These are phyloP conservation scores for Hemisphaericaspora nanyangensis DNA, from an alignment of 805 yeast genomes.

Conservation along the genomic window DNA sequence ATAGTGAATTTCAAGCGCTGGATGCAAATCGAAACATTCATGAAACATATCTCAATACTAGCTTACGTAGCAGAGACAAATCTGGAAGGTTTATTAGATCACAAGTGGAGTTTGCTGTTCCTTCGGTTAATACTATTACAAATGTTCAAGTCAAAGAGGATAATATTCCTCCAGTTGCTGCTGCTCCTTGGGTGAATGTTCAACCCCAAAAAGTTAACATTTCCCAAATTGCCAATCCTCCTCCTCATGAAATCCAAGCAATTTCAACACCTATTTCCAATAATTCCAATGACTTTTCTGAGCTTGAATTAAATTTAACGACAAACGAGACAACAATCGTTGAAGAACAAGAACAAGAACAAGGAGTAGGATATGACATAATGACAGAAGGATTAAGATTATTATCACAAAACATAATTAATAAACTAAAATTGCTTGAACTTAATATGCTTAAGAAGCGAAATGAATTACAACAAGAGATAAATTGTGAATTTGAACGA, in stretches of 20 bases:
- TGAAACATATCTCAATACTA: too few relatives aligned
- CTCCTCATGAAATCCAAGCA: not conserved
- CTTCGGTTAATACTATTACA: too few relatives aligned
- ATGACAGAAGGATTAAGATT: slow-evolving; percentile 10
- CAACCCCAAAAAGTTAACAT: too few relatives aligned
- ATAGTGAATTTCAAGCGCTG: too few relatives aligned
- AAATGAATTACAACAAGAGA: slow-evolving; percentile 10
- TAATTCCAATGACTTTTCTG: not conserved
- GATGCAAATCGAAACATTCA: too few relatives aligned
- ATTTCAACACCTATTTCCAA: slow-evolving; percentile 1
- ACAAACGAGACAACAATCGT: not conserved
- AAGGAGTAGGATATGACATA: slow-evolving; percentile 2
- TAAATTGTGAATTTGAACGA: slow-evolving; percentile 11
- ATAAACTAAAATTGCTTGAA: slow-evolving; percentile 12
- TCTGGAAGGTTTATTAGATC: too few relatives aligned
- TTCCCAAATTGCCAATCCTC: too few relatives aligned
- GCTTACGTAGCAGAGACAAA: too few relatives aligned
- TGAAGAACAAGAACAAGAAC: not conserved
- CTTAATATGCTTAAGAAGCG: slow-evolving; percentile 7
- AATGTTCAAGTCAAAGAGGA: too few relatives aligned
- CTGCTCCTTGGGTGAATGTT: too few relatives aligned
- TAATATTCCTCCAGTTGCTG: too few relatives aligned
- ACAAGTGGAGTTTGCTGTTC: too few relatives aligned
- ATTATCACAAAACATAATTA: slow-evolving; percentile 9
- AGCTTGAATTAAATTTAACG: not conserved